Evolutionary conservation across 2,329 filamentous ascomycete species (phyloP).

Genomic region (Ophiocordyceps sinensis): DNA sequence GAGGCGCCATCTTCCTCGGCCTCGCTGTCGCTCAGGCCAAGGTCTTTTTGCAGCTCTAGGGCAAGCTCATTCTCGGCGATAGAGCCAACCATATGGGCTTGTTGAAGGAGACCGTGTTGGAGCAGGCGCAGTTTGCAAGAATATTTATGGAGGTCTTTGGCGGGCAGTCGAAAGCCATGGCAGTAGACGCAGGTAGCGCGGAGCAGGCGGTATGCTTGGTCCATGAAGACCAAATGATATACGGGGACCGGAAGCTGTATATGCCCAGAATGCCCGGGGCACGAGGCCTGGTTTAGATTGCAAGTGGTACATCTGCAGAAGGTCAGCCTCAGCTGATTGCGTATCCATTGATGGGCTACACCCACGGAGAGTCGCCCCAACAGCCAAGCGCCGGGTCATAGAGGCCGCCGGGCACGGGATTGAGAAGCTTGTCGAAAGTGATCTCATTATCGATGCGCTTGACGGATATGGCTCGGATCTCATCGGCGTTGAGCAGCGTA

Average conservation of each 20-base stretch:
- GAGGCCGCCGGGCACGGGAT: conserved; percentile 78
- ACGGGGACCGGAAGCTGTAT: conserved; percentile 88
- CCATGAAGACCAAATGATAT: conserved; percentile 94
- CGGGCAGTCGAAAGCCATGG: conserved; percentile 68
- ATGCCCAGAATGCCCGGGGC: conserved; percentile 87
- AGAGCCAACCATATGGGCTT: conserved; percentile 45
- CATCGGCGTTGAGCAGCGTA: conserved; percentile 63
- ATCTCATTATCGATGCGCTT: conserved; percentile 85
- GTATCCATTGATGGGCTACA: conserved; percentile 4
- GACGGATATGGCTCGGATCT: conserved; percentile 82
- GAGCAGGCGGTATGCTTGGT: conserved; percentile 74
- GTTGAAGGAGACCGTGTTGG: conserved; percentile 65
- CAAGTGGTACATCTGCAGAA: conserved; percentile 71
- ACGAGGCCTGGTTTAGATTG: conserved; percentile 65
- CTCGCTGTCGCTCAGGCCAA: conserved; percentile 36
- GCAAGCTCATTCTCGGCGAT: conserved; percentile 30
- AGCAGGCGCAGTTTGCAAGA: conserved; percentile 74
- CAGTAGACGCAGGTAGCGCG: conserved; percentile 86
- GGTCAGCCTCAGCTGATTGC: not conserved
- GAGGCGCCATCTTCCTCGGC: conserved; percentile 49
- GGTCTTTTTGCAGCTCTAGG: conserved; percentile 13
- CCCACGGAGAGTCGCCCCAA: conserved; percentile 69
- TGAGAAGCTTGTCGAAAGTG: conserved; percentile 86
- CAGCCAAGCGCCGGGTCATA: conserved; percentile 88
- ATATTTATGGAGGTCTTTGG: conserved; percentile 62